phyloP scores from a whole-genome alignment of 805 yeast genomes.

The Yarrowia divulgata region DNA sequence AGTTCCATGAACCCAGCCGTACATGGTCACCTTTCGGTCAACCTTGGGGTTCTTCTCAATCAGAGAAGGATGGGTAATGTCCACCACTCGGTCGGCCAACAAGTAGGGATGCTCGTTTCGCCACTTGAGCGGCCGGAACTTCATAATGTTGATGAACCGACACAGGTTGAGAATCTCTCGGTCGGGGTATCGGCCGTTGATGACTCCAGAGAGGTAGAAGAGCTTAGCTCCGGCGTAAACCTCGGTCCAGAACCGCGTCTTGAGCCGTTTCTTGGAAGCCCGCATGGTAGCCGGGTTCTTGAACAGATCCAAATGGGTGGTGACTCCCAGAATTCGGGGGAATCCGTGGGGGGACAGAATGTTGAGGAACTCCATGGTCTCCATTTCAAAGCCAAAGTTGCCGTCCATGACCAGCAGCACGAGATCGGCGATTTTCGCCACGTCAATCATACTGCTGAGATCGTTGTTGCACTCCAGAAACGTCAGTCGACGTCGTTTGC shows the following conservation, averaged over 20 bases:
- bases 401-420: conserved; percentile 92
- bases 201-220: conserved; percentile 91
- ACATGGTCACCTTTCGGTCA: conserved; percentile 88
- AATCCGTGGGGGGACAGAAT: conserved; percentile 98
- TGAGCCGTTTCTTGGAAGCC: conserved; percentile 88
- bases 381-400: conserved; percentile 98
- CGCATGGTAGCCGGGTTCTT: conserved; percentile 87
- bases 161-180: conserved; percentile 91
- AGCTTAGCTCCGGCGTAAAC: conserved; percentile 98
- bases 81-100: conserved; percentile 89
- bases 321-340: conserved; percentile 95
- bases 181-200: conserved; percentile 97
- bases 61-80: conserved; percentile 87
- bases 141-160: conserved; percentile 94
- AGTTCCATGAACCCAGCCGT: conserved; percentile 95
- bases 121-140: conserved; percentile 99
- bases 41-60: conserved; percentile 80
- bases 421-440: conserved; percentile 93
- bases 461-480: conserved; percentile 93
- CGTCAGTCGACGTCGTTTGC: conserved; percentile 90
- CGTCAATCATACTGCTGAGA: conserved; percentile 92
- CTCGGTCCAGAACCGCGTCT: conserved; percentile 98
- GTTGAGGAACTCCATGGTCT: conserved; percentile 97
- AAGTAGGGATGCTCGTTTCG: conserved; percentile 97
- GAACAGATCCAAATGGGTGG: conserved; percentile 94